These are phyloP conservation scores for Gossypium turneri DNA, from an alignment of 345 rosid species.

Conservation along the genomic window DNA sequence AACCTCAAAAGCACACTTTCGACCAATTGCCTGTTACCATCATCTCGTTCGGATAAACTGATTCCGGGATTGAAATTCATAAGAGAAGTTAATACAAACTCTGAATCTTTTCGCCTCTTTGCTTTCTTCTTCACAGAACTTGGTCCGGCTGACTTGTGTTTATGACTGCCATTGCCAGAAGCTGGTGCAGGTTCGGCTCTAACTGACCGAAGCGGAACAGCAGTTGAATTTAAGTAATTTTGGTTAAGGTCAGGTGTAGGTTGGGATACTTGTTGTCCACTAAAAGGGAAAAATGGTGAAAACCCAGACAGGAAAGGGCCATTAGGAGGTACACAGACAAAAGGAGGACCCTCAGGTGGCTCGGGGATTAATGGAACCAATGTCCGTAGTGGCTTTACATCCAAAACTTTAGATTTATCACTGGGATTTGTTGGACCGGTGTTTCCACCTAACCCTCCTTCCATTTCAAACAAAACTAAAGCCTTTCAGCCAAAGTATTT, in stretches of 20 bases:
- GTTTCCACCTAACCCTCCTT: conserved; percentile 3
- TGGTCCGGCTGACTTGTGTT: background rate
- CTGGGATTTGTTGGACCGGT: background rate
- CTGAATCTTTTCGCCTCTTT: conserved; percentile 16
- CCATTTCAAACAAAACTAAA: conserved; percentile 2
- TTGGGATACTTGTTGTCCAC: conserved; percentile 24
- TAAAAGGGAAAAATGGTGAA: conserved; percentile 66
- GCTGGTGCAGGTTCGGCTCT: conserved; percentile 23
- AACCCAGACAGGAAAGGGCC: conserved; percentile 65
- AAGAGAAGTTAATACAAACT: background rate
- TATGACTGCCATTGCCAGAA: conserved; percentile 23
- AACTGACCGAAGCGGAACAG: conserved; percentile 56
- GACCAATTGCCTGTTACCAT: conserved; percentile 43
- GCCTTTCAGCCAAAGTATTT: background rate
- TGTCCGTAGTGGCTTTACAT: background rate
- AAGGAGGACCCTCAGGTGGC: conserved; percentile 38
- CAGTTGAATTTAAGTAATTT: conserved; percentile 28
- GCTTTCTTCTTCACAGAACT: conserved; percentile 14
- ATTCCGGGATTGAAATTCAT: conserved; percentile 26
- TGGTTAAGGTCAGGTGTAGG: conserved; percentile 43
- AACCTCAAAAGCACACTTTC: conserved; percentile 36
- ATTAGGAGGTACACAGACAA: conserved; percentile 44
- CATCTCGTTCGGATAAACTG: conserved; percentile 31
- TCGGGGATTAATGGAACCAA: conserved; percentile 35
- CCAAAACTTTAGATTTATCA: conserved; percentile 5